These are phyloP conservation scores for Rhododendron mucronatum DNA, from an alignment of 148 eudicot species.

Conservation along the genomic window DNA sequence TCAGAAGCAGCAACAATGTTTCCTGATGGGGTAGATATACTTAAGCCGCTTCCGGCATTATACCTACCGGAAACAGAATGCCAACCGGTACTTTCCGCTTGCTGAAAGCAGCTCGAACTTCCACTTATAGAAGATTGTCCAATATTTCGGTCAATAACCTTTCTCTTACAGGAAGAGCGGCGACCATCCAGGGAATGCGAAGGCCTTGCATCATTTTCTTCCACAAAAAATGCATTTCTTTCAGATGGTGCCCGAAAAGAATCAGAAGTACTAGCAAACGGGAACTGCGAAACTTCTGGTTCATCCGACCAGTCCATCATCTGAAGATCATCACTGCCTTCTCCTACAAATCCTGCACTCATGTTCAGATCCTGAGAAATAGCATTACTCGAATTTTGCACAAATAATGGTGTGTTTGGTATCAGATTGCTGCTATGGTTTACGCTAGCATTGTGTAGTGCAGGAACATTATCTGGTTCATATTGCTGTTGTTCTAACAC, in stretches of 20 bases:
- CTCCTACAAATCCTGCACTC: slow-evolving; percentile 31
- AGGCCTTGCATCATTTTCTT: slow-evolving; percentile 55
- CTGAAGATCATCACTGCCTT: slow-evolving; percentile 29
- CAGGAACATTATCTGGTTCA: slow-evolving; percentile 30
- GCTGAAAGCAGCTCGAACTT: slow-evolving; percentile 37
- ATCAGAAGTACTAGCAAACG: slow-evolving; percentile 36
- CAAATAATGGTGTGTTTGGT: slow-evolving; percentile 25
- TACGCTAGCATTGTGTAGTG: slow-evolving; percentile 35
- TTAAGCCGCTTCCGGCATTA: slow-evolving; percentile 23
- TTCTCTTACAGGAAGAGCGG: slow-evolving; percentile 72
- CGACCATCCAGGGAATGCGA: slow-evolving; percentile 53
- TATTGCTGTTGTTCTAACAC: slow-evolving; percentile 32
- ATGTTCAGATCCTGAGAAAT: slow-evolving; percentile 40
- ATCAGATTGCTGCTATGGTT: slow-evolving; percentile 31
- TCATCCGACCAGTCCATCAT: slow-evolving; percentile 31
- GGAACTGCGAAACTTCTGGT: slow-evolving; percentile 25
- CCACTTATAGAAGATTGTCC: slow-evolving; percentile 79
- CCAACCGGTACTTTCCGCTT: slow-evolving; percentile 41
- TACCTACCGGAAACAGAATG: slow-evolving; percentile 37
- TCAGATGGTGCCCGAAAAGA: slow-evolving; percentile 46
- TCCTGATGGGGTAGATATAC: slow-evolving; percentile 33
- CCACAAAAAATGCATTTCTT: slow-evolving; percentile 41
- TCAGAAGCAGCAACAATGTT: slow-evolving; percentile 27
- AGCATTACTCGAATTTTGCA: slow-evolving; percentile 32
- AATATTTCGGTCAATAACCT: slow-evolving; percentile 55